These are phyloP conservation scores for Friedmanniomyces endolithicus DNA, from an alignment of 495 filamentous ascomycete species.

Conservation along the genomic window DNA sequence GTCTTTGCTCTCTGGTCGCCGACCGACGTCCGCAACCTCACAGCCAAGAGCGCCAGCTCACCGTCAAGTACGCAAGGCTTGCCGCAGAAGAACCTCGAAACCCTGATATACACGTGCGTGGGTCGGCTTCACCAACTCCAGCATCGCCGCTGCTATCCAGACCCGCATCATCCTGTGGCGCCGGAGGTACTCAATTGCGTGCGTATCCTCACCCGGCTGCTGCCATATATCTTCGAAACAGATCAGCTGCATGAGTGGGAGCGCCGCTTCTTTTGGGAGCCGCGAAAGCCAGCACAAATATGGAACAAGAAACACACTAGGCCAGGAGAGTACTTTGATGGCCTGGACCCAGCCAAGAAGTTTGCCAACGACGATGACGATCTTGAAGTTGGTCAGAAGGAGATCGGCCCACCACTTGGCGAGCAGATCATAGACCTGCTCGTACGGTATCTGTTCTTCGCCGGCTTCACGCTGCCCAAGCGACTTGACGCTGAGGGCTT, in stretches of 20 bases:
- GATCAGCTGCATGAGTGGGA: constrained; percentile 82
- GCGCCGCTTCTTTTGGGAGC: constrained; percentile 81
- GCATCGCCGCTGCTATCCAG: constrained; percentile 81
- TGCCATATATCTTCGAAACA: constrained; percentile 87
- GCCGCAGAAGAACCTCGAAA: constrained; percentile 61
- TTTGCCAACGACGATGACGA: constrained; percentile 42
- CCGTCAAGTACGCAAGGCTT: constrained; percentile 37
- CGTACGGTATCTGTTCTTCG: constrained; percentile 81
- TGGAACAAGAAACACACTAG: constrained; percentile 5
- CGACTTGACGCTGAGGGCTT: constrained; percentile 31
- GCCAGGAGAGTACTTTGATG: constrained; percentile 9
- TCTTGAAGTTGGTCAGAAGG: constrained; percentile 32
- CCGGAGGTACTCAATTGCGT: constrained; percentile 91
- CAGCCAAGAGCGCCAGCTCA: constrained; percentile 52
- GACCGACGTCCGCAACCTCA: constrained; percentile 60
- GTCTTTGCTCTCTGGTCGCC: constrained; percentile 94
- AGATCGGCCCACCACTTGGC: constrained; percentile 75
- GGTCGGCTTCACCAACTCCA: constrained; percentile 69
- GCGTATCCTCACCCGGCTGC: constrained; percentile 75
- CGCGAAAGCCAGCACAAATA: constrained; percentile 37
- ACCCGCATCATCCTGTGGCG: constrained; percentile 58
- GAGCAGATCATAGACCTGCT: constrained; percentile 90
- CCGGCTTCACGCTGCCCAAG: constrained; percentile 70
- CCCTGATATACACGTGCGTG: constrained; percentile 68
- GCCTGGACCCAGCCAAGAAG: constrained; percentile 38